phyloP scores from a whole-genome alignment of 805 yeast genomes.

The Monosporozyma siamensis region DNA sequence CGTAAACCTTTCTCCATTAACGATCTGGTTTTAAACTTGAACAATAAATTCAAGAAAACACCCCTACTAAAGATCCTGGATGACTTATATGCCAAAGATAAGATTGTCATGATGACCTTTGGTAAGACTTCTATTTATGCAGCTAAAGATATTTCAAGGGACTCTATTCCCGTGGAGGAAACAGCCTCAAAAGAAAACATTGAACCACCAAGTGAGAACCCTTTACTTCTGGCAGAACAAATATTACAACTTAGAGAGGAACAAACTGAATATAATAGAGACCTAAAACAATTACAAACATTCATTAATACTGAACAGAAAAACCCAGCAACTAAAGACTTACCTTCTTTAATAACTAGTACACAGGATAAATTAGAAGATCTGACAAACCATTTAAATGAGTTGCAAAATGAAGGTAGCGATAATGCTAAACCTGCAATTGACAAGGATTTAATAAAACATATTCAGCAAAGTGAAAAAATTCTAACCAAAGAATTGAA shows the following conservation, averaged over 20 bases:
- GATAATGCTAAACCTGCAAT: background rate
- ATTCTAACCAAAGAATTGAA: conserved; percentile 13
- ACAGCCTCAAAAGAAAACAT: conserved; percentile 8
- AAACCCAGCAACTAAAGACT: conserved; percentile 1
- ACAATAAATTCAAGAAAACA: conserved; percentile 32
- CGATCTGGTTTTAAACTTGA: conserved; percentile 39
- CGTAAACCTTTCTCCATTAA: conserved; percentile 41
- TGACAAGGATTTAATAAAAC: conserved; percentile 6
- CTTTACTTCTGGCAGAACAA: conserved; percentile 5
- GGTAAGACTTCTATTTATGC: conserved; percentile 39
- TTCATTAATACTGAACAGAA: background rate
- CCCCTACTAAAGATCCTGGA: conserved; percentile 33
- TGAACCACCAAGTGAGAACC: conserved; percentile 3
- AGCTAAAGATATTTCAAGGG: conserved; percentile 29
- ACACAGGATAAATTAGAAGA: background rate
- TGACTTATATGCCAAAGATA: conserved; percentile 26
- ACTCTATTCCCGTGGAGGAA: conserved; percentile 13
- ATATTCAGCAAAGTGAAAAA: conserved; percentile 8
- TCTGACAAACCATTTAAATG: background rate
- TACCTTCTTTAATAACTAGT: background rate
- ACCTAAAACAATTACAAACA: background rate
- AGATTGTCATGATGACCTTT: conserved; percentile 33
- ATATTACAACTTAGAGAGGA: conserved; percentile 20
- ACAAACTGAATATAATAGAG: conserved; percentile 15
- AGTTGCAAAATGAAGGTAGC: conserved; percentile 13